Conservation (phyloP, 106 monocot species). For the Apostasia shenzhenica region DNA sequence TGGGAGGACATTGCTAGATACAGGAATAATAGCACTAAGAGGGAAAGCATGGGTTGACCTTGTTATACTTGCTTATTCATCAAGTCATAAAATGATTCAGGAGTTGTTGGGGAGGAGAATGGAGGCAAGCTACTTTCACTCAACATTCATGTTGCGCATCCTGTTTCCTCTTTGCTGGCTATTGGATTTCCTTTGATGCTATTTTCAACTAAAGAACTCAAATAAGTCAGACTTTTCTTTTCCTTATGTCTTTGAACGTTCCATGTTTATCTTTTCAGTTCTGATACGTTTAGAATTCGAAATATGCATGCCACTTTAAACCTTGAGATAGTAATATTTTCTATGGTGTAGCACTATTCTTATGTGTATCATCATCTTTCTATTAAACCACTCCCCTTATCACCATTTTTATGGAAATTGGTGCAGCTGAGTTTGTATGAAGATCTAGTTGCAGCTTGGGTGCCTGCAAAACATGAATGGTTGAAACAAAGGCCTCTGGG, state of each 20-base stretch:
- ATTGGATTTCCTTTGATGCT: too few relatives aligned
- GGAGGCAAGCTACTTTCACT: conserved; percentile 55
- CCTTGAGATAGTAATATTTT: too few relatives aligned
- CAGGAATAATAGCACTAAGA: conserved; percentile 87
- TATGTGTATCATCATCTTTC: too few relatives aligned
- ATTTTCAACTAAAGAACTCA: too few relatives aligned
- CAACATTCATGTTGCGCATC: not conserved
- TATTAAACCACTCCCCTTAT: not conserved
- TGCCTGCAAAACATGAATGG: conserved; percentile 96
- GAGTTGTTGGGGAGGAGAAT: conserved; percentile 54
- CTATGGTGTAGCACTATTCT: too few relatives aligned
- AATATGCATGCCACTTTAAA: too few relatives aligned
- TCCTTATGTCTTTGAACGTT: too few relatives aligned
- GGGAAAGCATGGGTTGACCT: conserved; percentile 91
- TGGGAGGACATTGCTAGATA: conserved; percentile 88
- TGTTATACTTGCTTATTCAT: conserved; percentile 53
- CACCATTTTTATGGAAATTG: not conserved
- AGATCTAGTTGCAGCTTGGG: conserved; percentile 94
- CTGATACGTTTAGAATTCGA: too few relatives aligned
- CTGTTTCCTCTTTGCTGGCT: too few relatives aligned
- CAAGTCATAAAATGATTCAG: conserved; percentile 44
- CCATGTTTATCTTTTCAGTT: too few relatives aligned
- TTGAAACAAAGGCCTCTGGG: conserved; percentile 76
- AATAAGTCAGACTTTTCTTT: too few relatives aligned
- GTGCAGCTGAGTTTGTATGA: conserved; percentile 97